Evolutionary conservation across 1,139 yeast species (phyloP), one percentile per base, ranked within the genome.

Genomic region (Debaryomyces psychrophilus): DNA sequence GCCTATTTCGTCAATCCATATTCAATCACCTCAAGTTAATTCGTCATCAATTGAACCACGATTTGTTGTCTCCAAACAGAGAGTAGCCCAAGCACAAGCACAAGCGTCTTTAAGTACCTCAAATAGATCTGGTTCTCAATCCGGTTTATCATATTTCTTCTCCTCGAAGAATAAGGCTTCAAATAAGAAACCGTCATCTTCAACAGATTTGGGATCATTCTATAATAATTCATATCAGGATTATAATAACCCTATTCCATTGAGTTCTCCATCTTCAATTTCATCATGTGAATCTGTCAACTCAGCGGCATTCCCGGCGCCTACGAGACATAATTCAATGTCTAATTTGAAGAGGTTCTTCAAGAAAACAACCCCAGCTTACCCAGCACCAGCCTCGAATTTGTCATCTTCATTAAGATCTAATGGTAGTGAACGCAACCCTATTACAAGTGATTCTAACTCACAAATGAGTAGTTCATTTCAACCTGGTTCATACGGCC

Each of bases 21-120:
- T 86, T 47, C 84, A 81, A 45, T 84, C 90, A 0, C 93, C 93
- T 2, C 81, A 78, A 47, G 87, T 85, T 6, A 60, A 59, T 46
- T 66, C 76, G 5, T 59, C 76, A 12, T 71, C 81, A 27, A 83
- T 86, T 22, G 93, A 86, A 57, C 84, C 89, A 11, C 71, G 93
- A 43, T 86, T 86, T 59, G 82, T 86, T 39, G 79, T 86, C 35
- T 83, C 90, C 3, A 85, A 85, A 56, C 92, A 84, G 55, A 77
- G 87, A 52, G 79, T 85, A 23, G 86, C 84, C 28, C 85, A 81
- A 55, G 83, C 73, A 39, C 79, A 74, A 47, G 76, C 76, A 5
- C 65, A 61, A 35, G 62, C 62, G 26, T 60, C 67, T 37, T 58
- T 68, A 17, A 56, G 69, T 37, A 56, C 70, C 8, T 65, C 67